Conservation (phyloP, 192 early-diverging fungal genomes). For the Coemansia sp. region DNA sequence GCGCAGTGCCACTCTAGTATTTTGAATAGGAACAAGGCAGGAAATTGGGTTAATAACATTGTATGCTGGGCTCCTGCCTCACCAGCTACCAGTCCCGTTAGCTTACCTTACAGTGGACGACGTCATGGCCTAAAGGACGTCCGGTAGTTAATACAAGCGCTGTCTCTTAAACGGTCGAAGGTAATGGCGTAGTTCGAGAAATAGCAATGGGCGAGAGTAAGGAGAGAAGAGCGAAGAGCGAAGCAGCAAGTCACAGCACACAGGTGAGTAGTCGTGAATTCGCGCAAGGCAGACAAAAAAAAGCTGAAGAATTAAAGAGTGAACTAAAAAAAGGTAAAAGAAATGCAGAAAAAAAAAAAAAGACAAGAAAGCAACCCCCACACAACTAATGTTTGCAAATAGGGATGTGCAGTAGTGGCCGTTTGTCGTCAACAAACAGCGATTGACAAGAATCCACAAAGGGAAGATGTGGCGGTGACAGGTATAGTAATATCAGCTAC, state of each 20-base stretch:
- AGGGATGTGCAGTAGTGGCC: neutral
- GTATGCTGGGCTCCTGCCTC: neutral
- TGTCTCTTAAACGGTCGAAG: neutral
- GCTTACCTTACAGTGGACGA: conserved; percentile 43
- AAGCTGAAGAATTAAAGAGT: neutral
- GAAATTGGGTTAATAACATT: neutral
- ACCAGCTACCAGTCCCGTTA: neutral
- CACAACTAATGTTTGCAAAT: neutral
- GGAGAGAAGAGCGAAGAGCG: neutral
- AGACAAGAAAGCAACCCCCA: neutral
- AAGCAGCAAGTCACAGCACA: neutral
- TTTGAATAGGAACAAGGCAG: neutral
- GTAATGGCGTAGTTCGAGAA: neutral
- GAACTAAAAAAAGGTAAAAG: neutral
- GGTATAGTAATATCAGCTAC: neutral
- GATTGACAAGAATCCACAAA: conserved; percentile 4
- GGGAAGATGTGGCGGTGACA: neutral
- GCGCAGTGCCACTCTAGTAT: conserved; percentile 51
- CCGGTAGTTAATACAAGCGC: neutral
- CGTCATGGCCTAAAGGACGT: conserved; percentile 15
- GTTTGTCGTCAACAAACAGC: neutral
- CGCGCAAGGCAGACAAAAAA: neutral
- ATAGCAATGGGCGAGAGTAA: neutral
- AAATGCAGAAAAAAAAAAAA: conserved; percentile 7
- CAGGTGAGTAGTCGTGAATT: neutral